Evolutionary conservation across 306 rosid genomes (phyloP).

Genomic region (Elaeagnus macrophylla): DNA sequence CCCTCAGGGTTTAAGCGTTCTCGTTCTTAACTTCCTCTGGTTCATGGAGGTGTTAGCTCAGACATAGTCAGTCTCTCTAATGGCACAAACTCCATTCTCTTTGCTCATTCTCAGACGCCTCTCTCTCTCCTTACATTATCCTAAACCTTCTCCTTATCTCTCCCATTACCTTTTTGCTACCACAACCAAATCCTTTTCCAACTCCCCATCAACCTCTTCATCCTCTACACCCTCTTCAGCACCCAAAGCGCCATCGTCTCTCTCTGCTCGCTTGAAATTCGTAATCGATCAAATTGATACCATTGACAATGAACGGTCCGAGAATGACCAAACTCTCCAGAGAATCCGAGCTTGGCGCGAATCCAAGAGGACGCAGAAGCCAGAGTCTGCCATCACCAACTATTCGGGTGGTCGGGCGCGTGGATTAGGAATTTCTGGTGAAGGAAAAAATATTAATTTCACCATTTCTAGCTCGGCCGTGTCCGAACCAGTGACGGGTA

Average conservation of each 20-base stretch:
- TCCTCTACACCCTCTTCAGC: constrained; percentile 22
- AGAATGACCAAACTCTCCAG: constrained; percentile 76
- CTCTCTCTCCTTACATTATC: constrained; percentile 25
- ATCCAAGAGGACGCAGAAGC: constrained; percentile 31
- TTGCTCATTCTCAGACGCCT: constrained; percentile 55
- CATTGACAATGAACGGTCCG: constrained; percentile 73
- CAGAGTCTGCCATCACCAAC: no score
- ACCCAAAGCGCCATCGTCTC: constrained; percentile 53
- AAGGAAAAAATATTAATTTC: neutral
- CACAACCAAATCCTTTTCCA: constrained; percentile 32
- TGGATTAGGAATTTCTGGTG: constrained; percentile 4
- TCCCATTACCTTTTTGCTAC: constrained; percentile 18
- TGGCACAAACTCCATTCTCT: constrained; percentile 59
- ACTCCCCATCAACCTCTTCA: constrained; percentile 30
- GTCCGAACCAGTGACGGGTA: neutral
- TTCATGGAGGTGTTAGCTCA: constrained; percentile 28
- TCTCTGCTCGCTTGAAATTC: constrained; percentile 78
- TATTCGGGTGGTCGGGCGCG: no score
- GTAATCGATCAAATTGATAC: constrained; percentile 91
- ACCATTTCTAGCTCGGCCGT: neutral
- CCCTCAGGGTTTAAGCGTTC: constrained; percentile 34
- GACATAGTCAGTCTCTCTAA: constrained; percentile 12
- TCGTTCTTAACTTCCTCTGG: neutral
- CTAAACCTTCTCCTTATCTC: constrained; percentile 20
- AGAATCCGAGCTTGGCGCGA: constrained; percentile 85